Evolutionary conservation across 495 filamentous ascomycete genomes (phyloP), one percentile per base, ranked within the genome.

Genomic region (Penicillium robsamsonii): DNA sequence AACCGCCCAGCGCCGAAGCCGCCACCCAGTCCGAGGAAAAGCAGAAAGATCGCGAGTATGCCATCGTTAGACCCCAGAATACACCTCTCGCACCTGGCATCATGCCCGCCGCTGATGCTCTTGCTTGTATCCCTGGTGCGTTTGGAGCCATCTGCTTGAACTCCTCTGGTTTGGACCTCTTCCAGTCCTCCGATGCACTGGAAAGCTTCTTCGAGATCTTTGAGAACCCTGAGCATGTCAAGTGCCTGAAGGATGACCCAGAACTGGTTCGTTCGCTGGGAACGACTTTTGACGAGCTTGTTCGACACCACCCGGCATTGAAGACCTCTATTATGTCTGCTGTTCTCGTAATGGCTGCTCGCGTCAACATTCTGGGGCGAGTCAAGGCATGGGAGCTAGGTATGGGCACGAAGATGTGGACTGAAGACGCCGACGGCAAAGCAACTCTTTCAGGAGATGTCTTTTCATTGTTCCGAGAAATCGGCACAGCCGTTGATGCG

Each of bases 91-190:
- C 89, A 31, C 76, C 75, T 33, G 89, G 91, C 1, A 93, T 97
- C 46, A 79, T 97, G 45, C 83, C 94, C 15, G 86, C 89, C 10
- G 79, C 82, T 13, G 95, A 99, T 64, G 89, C 91, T 37, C 92
- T 99, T 56, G 84, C 82, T 20, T 86, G 86, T 50, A 86, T 97
- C 33, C 92, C 95, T 5, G 80, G 84, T 48, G 91, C 92, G 5
- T 88, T 97, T 66, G 93, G 94, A 17, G 93, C 94, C 5, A 93
- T 99, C 44, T 99, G 91, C 62, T 75, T 99, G 48, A 96, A 96
- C 55, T 83, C 88, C 37, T 75, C 81, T 18, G 95, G 95, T n/a
- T 84, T 96, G 79, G 86, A 90, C 61, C 83, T 97, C 62, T 95
- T 99, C 63, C 84, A 91, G 55, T 81, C 86, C 2, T 96, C 93